A percentile compares a stretch with the other conserved stretches of the same genome.
Evolutionary conservation across 129 eudicot genomes (phyloP).

Genomic region (Chrysanthemum seticuspe): DNA sequence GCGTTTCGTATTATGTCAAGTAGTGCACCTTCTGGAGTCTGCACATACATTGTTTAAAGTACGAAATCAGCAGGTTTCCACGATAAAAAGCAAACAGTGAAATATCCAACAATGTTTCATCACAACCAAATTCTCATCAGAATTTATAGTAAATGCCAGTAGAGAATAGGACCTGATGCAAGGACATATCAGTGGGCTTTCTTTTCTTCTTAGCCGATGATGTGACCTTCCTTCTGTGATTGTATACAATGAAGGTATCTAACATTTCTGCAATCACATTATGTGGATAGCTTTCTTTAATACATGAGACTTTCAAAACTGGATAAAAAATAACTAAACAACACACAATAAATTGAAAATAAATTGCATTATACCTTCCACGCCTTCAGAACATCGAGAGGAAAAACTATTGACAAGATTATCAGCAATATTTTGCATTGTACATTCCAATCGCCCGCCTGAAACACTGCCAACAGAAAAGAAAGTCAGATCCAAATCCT

Average conservation of each 20-base stretch:
- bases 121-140: conserved; percentile 15
- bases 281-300: conserved; percentile 14
- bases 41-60: conserved; percentile 23
- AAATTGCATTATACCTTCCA: conserved; percentile 51
- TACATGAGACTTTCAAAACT: conserved; percentile 10
- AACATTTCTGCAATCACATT: conserved; percentile 53
- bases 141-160: conserved; percentile 7
- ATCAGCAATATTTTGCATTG: conserved; percentile 99
- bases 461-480: conserved; percentile 52
- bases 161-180: conserved; percentile 73
- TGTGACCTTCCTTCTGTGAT: conserved; percentile 91
- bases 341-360: background rate
- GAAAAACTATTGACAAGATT: conserved; percentile 61
- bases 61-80: conserved; percentile 8
- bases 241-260: conserved; percentile 90
- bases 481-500: conserved; percentile 10
- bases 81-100: conserved; percentile 2
- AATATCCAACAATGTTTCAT: conserved; percentile 7
- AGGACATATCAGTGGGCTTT: conserved; percentile 63
- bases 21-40: conserved; percentile 98
- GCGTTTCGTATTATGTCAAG: conserved; percentile 89
- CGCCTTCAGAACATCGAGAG: conserved; percentile 62
- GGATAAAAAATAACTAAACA: background rate
- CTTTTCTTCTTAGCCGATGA: conserved; percentile 97
- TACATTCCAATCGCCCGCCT: conserved; percentile 98